Conservation (phyloP, 495 filamentous ascomycete genomes). For the Chaetomium tenue region DNA sequence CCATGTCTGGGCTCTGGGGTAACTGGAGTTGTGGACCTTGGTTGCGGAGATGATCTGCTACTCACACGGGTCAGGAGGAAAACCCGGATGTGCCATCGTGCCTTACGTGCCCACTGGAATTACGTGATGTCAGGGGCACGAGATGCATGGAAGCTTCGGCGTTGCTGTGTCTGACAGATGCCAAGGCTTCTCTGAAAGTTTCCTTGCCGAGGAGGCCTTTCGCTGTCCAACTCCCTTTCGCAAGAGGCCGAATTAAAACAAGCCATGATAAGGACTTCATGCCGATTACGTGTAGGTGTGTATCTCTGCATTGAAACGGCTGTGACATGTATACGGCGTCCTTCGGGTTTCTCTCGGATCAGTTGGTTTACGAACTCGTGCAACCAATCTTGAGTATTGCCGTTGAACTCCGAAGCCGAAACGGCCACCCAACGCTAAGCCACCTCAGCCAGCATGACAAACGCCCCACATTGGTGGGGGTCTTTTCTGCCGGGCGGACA, state of each 20-base stretch:
- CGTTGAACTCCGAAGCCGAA: too few species aligned
- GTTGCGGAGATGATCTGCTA: conserved; percentile 13
- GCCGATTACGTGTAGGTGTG: not conserved
- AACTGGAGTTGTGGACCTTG: conserved; percentile 10
- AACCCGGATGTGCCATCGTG: not conserved
- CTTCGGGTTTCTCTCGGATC: not conserved
- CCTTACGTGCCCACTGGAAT: not conserved
- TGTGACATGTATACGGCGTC: not conserved
- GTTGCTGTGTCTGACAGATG: not conserved
- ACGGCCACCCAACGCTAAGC: too few species aligned
- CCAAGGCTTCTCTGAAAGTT: not conserved
- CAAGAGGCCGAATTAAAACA: too few species aligned
- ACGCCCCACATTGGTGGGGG: not conserved
- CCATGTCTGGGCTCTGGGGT: conserved; percentile 12
- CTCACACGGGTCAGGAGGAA: conserved; percentile 7
- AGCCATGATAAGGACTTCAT: not conserved
- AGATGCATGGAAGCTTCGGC: not conserved
- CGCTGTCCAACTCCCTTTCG: too few species aligned
- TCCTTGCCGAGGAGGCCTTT: not conserved
- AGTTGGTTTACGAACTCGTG: not conserved
- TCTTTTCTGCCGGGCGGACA: conserved; percentile 41
- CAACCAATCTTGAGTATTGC: too few species aligned
- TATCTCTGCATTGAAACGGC: not conserved
- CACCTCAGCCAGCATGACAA: too few species aligned
- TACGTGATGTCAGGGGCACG: conserved; percentile 15